Evolutionary conservation across 2,329 filamentous ascomycete genomes (phyloP).

Genomic region (Niveomyces coronatus): DNA sequence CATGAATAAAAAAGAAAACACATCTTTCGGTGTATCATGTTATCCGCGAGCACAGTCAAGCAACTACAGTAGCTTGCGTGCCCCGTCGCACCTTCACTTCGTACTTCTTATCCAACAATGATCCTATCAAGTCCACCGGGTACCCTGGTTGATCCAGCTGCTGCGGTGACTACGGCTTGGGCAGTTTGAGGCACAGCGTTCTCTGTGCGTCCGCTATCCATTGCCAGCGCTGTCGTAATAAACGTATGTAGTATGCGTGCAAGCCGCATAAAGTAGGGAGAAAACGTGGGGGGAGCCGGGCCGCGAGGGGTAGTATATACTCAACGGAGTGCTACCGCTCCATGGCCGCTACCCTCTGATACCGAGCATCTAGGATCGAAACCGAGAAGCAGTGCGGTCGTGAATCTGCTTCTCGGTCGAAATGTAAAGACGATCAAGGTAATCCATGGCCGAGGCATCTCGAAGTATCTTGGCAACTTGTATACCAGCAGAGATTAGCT

Average conservation of each 20-base stretch:
- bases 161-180: too few species aligned
- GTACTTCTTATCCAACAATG: too few species aligned
- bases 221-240: conserved; percentile 2
- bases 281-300: conserved; percentile 5
- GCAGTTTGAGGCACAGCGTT: not conserved
- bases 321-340: too few species aligned
- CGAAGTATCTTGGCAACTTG: conserved; percentile 83
- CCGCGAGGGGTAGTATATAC: not conserved
- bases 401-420: conserved; percentile 72
- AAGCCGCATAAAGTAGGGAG: too few species aligned
- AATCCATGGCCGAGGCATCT: conserved; percentile 75
- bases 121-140: too few species aligned
- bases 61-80: too few species aligned
- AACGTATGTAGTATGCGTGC: conserved; percentile 9
- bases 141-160: too few species aligned
- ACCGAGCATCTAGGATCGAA: conserved; percentile 16
- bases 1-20: too few species aligned
- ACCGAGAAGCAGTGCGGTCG: conserved; percentile 43
- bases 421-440: conserved; percentile 71
- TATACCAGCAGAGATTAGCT: conserved; percentile 76
- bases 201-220: conserved; percentile 3
- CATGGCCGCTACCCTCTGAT: not conserved
- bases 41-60: too few species aligned
- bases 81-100: too few species aligned
- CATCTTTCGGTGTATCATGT: too few species aligned